These are phyloP conservation scores for Arthrinium puccinioides DNA, from an alignment of 2,329 filamentous ascomycete genomes.

Conservation along the genomic window DNA sequence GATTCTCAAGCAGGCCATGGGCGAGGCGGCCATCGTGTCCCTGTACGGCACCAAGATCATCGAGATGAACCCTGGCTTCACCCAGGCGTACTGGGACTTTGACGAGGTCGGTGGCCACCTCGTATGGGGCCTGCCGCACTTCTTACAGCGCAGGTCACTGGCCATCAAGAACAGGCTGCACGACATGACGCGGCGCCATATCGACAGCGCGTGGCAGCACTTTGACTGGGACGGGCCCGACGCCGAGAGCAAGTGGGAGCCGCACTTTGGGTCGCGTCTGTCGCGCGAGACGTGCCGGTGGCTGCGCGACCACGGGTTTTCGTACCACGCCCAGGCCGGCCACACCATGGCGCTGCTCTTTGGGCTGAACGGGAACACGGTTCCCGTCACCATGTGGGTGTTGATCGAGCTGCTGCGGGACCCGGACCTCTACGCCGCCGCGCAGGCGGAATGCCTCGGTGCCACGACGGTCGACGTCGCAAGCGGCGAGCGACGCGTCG, in stretches of 20 bases:
- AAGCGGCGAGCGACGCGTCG: neutral
- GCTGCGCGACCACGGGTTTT: neutral
- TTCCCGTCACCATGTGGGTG: neutral
- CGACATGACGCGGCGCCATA: neutral
- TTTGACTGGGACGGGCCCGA: neutral
- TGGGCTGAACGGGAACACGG: neutral
- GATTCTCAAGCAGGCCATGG: conserved; percentile 9
- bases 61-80: conserved; percentile 6
- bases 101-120: conserved; percentile 6
- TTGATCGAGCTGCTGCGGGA: neutral
- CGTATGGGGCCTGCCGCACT: neutral
- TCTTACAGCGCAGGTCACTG: neutral
- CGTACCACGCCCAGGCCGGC: neutral
- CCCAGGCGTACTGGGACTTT: conserved; percentile 11
- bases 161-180: neutral
- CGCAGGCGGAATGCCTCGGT: neutral
- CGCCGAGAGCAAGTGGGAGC: neutral
- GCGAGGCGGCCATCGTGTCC: conserved; percentile 7
- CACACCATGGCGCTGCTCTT: neutral
- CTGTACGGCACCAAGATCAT: conserved; percentile 9
- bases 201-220: neutral
- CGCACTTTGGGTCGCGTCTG: neutral
- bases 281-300: neutral
- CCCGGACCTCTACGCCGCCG: neutral
- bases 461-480: neutral